These are phyloP conservation scores for Gentiana dahurica DNA, from an alignment of 257 asterid species.

Conservation along the genomic window DNA sequence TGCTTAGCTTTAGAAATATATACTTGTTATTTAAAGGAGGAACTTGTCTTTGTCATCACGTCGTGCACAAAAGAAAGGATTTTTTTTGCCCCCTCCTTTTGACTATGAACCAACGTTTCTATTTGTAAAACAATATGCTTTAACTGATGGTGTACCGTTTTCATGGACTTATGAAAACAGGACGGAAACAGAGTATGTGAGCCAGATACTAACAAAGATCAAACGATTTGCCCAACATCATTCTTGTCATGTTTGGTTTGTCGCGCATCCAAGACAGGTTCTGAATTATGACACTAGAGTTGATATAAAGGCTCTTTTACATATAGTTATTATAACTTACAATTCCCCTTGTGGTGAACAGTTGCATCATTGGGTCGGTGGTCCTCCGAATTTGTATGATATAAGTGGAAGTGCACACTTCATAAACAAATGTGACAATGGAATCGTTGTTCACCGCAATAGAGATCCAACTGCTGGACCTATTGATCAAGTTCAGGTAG, in stretches of 20 bases:
- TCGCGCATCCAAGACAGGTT: constrained; percentile 99
- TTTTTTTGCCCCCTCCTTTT: too few relatives aligned
- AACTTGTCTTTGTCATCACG: too few relatives aligned
- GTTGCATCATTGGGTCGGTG: constrained; percentile 84
- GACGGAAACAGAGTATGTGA: constrained; percentile 97
- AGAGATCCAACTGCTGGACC: constrained; percentile 84
- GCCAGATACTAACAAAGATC: constrained; percentile 90
- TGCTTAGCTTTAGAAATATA: too few relatives aligned
- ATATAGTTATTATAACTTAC: not conserved
- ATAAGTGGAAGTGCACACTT: constrained; percentile 99
- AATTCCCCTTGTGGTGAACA: constrained; percentile 9
- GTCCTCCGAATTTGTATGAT: constrained; percentile 84
- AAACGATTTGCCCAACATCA: constrained; percentile 98
- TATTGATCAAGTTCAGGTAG: constrained; percentile 73
- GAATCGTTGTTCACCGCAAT: constrained; percentile 88
- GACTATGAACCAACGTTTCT: too few relatives aligned
- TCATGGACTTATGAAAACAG: constrained; percentile 24
- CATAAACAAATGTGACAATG: constrained; percentile 94
- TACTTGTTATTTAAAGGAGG: too few relatives aligned
- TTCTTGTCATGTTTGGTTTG: constrained; percentile 96
- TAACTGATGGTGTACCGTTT: too few relatives aligned
- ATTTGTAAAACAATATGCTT: too few relatives aligned
- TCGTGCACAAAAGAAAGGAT: too few relatives aligned
- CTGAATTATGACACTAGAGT: constrained; percentile 3
- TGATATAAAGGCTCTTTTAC: not conserved